Evolutionary conservation across 176 grass and related monocot genomes (phyloP).

Genomic region (Ananas comosus): DNA sequence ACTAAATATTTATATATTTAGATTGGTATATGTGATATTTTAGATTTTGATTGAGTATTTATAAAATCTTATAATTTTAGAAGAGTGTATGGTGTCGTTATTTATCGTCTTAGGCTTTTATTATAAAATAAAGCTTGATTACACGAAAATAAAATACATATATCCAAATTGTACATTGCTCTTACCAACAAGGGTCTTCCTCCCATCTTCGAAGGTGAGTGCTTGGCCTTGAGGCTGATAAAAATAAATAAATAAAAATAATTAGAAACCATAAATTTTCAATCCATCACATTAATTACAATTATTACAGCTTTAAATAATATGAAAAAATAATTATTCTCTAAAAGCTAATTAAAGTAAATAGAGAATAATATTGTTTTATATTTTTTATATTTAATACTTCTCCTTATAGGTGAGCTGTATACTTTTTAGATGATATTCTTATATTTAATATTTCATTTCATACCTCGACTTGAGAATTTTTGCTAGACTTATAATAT

Average conservation of each 20-base stretch:
- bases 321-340: no score
- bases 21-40: no score
- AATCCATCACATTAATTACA: background rate
- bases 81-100: background rate
- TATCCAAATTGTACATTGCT: background rate
- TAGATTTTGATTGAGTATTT: no score
- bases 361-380: no score
- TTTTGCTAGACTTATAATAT: background rate
- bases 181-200: constrained; percentile 61
- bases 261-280: background rate
- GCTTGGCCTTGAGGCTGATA: constrained; percentile 63
- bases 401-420: no score
- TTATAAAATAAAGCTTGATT: background rate
- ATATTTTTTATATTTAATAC: no score
- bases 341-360: no score
- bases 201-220: constrained; percentile 91
- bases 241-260: background rate
- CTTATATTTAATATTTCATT: no score
- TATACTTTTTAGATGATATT: no score
- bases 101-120: background rate
- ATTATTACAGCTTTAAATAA: background rate
- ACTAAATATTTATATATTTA: no score
- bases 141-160: background rate
- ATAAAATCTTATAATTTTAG: no score
- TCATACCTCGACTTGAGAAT: no score